Evolutionary conservation across 2,329 filamentous ascomycete species (phyloP), one percentile per base, ranked within the genome.

Genomic region (Tolypocladium guangdongense): DNA sequence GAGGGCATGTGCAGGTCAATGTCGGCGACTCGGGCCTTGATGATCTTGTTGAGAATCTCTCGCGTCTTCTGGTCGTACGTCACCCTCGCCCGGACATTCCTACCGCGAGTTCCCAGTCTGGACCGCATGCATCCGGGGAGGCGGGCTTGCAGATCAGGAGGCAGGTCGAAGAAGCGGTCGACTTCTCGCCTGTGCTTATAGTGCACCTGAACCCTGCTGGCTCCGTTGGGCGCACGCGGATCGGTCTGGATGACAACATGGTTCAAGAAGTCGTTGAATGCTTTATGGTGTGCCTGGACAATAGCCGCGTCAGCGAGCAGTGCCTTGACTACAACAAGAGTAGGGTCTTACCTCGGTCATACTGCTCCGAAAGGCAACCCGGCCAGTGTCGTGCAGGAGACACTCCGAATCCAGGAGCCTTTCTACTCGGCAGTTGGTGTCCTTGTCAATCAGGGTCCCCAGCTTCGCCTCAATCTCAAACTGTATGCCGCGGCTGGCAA

Each of bases 401-500:
- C 82, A 86, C 65, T 93, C 87, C 0, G 88, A 85, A 24, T 78
- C 68, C 5, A 93, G 77, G 7, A 82, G 81, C 11, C 91, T 70
- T 11, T 78, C 73, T 30, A 91, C 73, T n/a, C 89, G 80, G 48
- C 84, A 76, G 54, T 86, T 81, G 7, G 82, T 87, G 56, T 85
- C 80, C 64, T 82, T 83, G 66, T 89, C 84, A 54, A 92, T 81
- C 16, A 97, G 77, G 30, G 83, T 86, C 20, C 93, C 93, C 49
- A 97, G 76, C 68, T 97, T 97, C 11, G 90, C 93, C 71, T 99
- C 93, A 52, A 99, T 88, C 69, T 99, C 93, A 52, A 96, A 84
- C 56, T 89, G 80, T 16, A 90, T 85, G 7, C 82, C 83, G 18
- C 80, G 77, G 51, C 79, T 78, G 18, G 74, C 69, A 22, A 87